Evolutionary conservation across 2,329 filamentous ascomycete genomes (phyloP), one percentile per base, ranked within the genome.

Genomic region (Dactylonectria macrodidyma): DNA sequence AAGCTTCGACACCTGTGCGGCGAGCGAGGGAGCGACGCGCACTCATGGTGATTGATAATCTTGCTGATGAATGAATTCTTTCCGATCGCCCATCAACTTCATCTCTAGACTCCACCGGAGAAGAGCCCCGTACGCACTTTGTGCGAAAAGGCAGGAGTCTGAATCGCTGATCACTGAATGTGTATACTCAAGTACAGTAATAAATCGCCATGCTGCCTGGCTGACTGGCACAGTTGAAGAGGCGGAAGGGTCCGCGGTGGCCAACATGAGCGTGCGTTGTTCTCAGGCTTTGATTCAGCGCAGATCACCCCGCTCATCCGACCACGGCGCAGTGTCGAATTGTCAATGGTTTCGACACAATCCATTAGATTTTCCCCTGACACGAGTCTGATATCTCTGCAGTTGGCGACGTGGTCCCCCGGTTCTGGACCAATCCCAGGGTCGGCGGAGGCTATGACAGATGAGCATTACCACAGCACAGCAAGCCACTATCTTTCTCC

Each of bases 381-480:
- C 22, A 8, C 41, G 48, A 72, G 66, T 58, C 58, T 71, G 73
- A 75, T 75, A 75, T 75, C 73, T 73, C 52, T 26, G 41, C 50
- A 67, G 55, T 19, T 9, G 26, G 50, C 30, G 56, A 67, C 64
- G 58, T 65, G 58, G 57, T 50, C 59, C 44, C 50, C 34, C 14
- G 48, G 14, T 58, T 62, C 8, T 55, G 19, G 66, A 67, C 73
- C 73, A 75, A 75, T 75, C 62, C 50, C 33, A 33, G 60, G 19
- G 30, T 50, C 54, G 57, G 52, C 65, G 47, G 61, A 57, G 54
- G 48, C 38, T 70, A 74, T 75, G 73, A 75, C 73, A 75, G 66
- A 74, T 73, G 68, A 33, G 51, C 71, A 74, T 75, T 74, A 75
- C 41, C 41, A 44, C 73, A 73, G 50, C 50, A 16, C 46, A 33